Evolutionary conservation across 2,329 filamentous ascomycete species (phyloP).

Genomic region (Sclerotinia minor): DNA sequence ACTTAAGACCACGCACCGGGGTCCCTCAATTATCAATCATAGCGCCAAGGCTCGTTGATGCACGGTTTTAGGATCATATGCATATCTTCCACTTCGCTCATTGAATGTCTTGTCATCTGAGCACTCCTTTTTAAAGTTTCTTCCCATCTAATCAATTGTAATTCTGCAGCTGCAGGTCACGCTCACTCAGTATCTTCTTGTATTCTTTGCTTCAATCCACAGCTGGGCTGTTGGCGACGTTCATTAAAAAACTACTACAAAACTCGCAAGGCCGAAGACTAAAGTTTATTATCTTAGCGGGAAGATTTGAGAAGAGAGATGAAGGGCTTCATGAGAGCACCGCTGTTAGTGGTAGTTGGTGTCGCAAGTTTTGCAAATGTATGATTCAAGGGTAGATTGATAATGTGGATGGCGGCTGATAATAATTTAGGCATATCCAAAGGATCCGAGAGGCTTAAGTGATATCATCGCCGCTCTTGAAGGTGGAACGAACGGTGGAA

Average conservation of each 20-base stretch:
- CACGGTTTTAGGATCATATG: conserved; percentile 33
- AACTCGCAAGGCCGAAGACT: neutral
- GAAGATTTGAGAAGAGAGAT: conserved; percentile 27
- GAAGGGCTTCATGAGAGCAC: conserved; percentile 33
- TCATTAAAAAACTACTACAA: conserved; percentile 26
- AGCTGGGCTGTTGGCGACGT: conserved; percentile 38
- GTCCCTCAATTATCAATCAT: conserved; percentile 32
- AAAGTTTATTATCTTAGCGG: neutral
- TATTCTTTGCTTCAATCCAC: conserved; percentile 34
- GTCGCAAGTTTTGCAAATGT: conserved; percentile 34
- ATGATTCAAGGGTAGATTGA: neutral
- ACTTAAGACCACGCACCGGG: conserved; percentile 28
- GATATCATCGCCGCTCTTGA: conserved; percentile 33
- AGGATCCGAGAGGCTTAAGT: conserved; percentile 16
- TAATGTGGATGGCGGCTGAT: neutral
- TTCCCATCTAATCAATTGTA: conserved; percentile 29
- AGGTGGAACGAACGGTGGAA: conserved; percentile 24
- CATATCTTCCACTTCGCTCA: conserved; percentile 30
- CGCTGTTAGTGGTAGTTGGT: conserved; percentile 32
- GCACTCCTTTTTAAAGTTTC: conserved; percentile 28
- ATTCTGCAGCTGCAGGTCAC: conserved; percentile 40
- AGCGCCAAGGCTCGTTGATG: conserved; percentile 30
- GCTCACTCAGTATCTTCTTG: conserved; percentile 31
- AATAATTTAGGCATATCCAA: conserved; percentile 14
- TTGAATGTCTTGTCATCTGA: conserved; percentile 26